Base-by-base conservation (phyloP, 2,329 filamentous ascomycete genomes). In the Saccharata proteae region DNA sequence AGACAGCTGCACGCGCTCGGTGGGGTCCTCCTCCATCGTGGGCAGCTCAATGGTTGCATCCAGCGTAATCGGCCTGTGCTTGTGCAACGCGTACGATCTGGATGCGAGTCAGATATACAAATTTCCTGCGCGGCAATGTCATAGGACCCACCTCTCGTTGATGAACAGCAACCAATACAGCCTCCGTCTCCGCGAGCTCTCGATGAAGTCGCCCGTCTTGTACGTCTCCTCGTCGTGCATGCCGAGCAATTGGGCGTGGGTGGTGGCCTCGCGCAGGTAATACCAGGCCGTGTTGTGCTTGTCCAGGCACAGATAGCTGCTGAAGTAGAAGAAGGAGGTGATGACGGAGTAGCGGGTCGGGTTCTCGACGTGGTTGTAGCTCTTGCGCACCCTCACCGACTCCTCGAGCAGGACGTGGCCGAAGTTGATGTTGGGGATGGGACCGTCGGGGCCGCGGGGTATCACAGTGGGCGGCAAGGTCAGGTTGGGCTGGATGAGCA, bases 131-230 rank as follows among this genome's bases (percentile, higher is more conserved):
- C 11, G 16, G 19, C 26, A 30, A 29, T 35, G 34, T 25, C 22
- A 19, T 18, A 35, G 14, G 14, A 22, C 26, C 15, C 51, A 70
- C 67, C 68, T 63, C 51, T 77, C 73, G 0, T 70, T 71, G 18
- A 76, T 64, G 43, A 75, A 74, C 7, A 77, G 54, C 23, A 74
- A 58, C 73, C 73, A 77, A 45, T 73, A 77, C 6, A 74, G 58
- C 8, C 71, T 58, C 34, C 69, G 60, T 20, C 65, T 62, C 32
- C 68, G 66, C 13, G 72, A 62, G 14, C 52, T 57, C 43, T 75
- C 71, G 4, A 67, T 54, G 1, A 61, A 54, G 21, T 66, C 58
- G 2, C 61, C 45, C 5, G 55, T 58, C 25, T 51, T 56, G 46
- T 77, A 76, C 2, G 63, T 59, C 14, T 62, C 55, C 43, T 76